phyloP scores from a whole-genome alignment of 75 land plant genomes.

The Picea glauca region DNA sequence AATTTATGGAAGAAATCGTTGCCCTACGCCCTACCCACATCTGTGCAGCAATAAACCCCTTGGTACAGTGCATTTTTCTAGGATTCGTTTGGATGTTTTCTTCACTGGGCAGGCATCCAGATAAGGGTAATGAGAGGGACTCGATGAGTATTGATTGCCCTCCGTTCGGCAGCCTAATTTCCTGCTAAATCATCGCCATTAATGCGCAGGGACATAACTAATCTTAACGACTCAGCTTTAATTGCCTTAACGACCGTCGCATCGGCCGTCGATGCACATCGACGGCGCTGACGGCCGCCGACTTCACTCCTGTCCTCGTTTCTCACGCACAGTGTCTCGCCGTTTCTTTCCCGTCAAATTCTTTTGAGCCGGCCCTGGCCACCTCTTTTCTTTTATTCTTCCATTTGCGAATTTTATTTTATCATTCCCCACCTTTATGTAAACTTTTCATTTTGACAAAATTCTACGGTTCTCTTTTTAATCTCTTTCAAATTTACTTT shows the following conservation, averaged over 20 bases:
- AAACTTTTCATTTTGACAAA: conserved; percentile 9
- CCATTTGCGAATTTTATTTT: background rate
- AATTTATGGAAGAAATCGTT: too few relatives aligned
- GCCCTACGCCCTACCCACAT: too few relatives aligned
- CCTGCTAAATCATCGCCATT: conserved; percentile 1
- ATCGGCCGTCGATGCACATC: conserved; percentile 2
- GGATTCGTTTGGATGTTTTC: too few relatives aligned
- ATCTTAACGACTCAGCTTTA: conserved; percentile 1
- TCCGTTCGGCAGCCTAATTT: background rate
- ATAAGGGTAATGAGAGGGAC: background rate
- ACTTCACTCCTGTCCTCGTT: background rate
- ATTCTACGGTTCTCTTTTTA: background rate
- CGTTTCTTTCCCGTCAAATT: background rate
- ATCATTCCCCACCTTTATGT: background rate
- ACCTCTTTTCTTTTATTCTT: too few relatives aligned
- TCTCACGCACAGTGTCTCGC: background rate
- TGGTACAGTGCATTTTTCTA: too few relatives aligned
- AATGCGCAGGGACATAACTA: conserved; percentile 4
- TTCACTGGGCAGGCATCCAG: background rate
- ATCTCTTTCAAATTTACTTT: too few relatives aligned
- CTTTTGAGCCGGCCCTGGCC: background rate
- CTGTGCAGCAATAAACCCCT: too few relatives aligned
- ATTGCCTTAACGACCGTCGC: conserved; percentile 4
- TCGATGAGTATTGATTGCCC: background rate
- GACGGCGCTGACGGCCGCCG: conserved; percentile 13